Percentiles rank a stretch among this genome's conserved stretches.
Conservation (phyloP, 352 stramenopile species). For the Phytophthora capsici region DNA sequence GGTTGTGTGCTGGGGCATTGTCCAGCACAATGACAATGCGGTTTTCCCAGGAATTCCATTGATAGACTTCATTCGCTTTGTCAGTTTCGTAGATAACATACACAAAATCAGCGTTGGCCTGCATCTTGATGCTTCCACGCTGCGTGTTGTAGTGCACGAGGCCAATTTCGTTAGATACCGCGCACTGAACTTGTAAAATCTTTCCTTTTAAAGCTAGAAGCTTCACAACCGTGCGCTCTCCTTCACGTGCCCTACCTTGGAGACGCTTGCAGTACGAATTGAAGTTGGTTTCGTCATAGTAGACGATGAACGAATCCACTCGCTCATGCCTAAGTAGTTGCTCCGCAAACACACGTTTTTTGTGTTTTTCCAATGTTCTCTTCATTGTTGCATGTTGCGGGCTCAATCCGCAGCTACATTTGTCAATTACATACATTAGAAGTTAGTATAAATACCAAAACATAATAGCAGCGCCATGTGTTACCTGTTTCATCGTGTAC, state of each 20-base stretch:
- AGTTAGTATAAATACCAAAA: background rate
- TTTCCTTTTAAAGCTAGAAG: background rate
- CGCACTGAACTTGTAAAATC: slow-evolving; percentile 20
- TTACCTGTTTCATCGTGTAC: slow-evolving; percentile 19
- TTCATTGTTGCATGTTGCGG: slow-evolving; percentile 10
- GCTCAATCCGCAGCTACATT: slow-evolving; percentile 4
- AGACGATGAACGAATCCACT: background rate
- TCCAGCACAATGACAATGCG: slow-evolving; percentile 9
- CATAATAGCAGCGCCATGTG: no score
- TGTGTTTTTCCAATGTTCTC: slow-evolving; percentile 10
- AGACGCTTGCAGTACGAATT: slow-evolving; percentile 19
- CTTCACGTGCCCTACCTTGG: background rate
- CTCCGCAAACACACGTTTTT: slow-evolving; percentile 2
- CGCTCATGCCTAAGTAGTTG: background rate
- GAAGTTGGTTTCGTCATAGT: slow-evolving; percentile 23
- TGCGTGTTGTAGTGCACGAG: background rate
- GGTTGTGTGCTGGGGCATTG: slow-evolving; percentile 8
- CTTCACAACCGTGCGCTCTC: background rate
- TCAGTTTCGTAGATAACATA: background rate
- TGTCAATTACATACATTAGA: background rate
- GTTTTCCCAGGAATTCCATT: background rate
- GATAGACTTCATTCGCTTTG: background rate
- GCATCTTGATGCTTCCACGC: slow-evolving; percentile 12
- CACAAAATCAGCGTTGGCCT: slow-evolving; percentile 6
- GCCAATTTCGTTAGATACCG: background rate